Evolutionary conservation across 495 filamentous ascomycete genomes (phyloP), one percentile per base, ranked within the genome.

Genomic region (Penicillium bovifimosum): DNA sequence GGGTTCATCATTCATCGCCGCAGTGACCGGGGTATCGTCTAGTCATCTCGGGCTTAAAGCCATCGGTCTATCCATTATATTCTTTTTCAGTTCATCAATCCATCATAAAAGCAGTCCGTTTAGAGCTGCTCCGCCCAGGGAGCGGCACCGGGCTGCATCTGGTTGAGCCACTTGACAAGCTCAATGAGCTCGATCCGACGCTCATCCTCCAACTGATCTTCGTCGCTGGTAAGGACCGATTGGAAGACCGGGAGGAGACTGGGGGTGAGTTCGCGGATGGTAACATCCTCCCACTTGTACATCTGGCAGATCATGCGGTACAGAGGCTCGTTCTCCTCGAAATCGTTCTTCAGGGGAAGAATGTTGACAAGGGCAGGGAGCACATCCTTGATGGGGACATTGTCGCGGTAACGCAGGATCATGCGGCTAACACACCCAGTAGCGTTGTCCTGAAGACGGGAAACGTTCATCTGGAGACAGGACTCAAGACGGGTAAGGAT

Each of bases 321-420:
- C 32, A 97, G 81, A 9, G 92, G 88, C 54, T 88, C 86, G 74
- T 98, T 97, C 81, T 98, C 93, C 69, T 96, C 91, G 56, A 81
- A 97, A 67, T 98, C 93, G 59, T 96, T 91, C 73, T 87, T 90
- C 59, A 97, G 73, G 24, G 93, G 93, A 40, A 98, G 77, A 10
- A 93, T 77, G 47, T 76, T 77, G 16, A 93, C 80, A 36, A 98
- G 76, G 3, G 80, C 83, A 20, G 91, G 91, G 1, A 98, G 79
- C 16, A 96, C 87, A 9, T 95, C 84, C 50, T 78, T 70, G 50
- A 90, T 75, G 5, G 91, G 91, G 6, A 96, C 82, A 46, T 80
- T 80, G 41, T 90, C 83, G 9, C 87, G 86, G 64, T 90, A 81
- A 50, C 83, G 83, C 63, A 87, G 79, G 65, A 96, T 95, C 88